Evolutionary conservation across 306 rosid species (phyloP).

Genomic region (Benincasa hispida): DNA sequence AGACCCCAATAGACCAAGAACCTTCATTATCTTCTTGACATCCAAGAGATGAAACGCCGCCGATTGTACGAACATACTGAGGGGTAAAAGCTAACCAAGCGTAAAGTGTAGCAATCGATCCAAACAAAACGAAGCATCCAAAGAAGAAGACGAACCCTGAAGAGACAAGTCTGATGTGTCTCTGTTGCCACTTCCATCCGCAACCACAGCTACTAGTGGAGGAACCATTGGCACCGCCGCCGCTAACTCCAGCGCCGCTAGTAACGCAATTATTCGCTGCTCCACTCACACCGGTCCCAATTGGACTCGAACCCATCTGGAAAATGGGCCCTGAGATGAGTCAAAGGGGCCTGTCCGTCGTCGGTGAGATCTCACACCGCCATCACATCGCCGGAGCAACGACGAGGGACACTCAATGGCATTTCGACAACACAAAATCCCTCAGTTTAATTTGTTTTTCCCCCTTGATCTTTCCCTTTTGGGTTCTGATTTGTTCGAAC

Average conservation of each 20-base stretch:
- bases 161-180: slow-evolving; percentile 37
- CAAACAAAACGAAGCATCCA: slow-evolving; percentile 63
- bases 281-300: slow-evolving; percentile 14
- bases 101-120: slow-evolving; percentile 63
- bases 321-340: slow-evolving; percentile 2
- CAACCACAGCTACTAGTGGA: slow-evolving; percentile 36
- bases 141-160: slow-evolving; percentile 70
- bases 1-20: slow-evolving; percentile 92
- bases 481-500: not conserved
- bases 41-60: slow-evolving; percentile 29
- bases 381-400: not conserved
- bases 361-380: slow-evolving; percentile 10
- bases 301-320: slow-evolving; percentile 54
- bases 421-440: not conserved
- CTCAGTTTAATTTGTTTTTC: not conserved
- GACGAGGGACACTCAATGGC: not conserved
- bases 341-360: not conserved
- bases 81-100: slow-evolving; percentile 82
- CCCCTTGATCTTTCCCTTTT: not conserved
- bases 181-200: slow-evolving; percentile 45
- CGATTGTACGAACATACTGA: slow-evolving; percentile 22
- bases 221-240: slow-evolving; percentile 22
- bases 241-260: slow-evolving; percentile 5
- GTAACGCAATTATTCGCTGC: slow-evolving; percentile 11
- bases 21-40: slow-evolving; percentile 96